Base-by-base conservation (phyloP, 768 basidiomycete species). In the Kwoniella heveanensis region DNA sequence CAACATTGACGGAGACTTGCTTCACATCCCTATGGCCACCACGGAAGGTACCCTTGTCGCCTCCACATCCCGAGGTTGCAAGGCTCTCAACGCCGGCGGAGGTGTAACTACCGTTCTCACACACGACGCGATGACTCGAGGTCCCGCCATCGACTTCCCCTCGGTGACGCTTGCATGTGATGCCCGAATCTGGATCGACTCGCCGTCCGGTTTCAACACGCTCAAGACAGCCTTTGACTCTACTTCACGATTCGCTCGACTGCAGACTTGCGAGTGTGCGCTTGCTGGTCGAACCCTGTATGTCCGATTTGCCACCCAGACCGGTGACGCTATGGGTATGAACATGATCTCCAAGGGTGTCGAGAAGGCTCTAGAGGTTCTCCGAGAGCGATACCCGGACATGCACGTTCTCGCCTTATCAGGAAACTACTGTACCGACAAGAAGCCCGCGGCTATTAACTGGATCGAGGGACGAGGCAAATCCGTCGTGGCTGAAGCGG, bases 261-360 rank as follows among this genome's bases (percentile, higher is more conserved):
- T 99, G 54, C 87, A 89, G 81, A 85, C 84, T 59, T 83, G 98
- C 71, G 95, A 95, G 84, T 88, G 88, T 51, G 90, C 89, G 4
- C 82, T 98, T 79, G 96, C 96, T 6, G 96, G 96, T 5, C 86
- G 96, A 46, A 95, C 92, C 39, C 82, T 99, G 39, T 99, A 88
- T 77, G 88, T 97, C 24, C 86, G 96, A 51, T 97, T 99, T 76
- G 90, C 90, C 62, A 96, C 93, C 15, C 88, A 86, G 58, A 98
- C 96, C 0, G 96, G 94, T 29, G 95, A 98, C 74, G 95, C 96
- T 46, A 99, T 98, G 95, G 96, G 96, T 19, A 99, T 99, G 96
- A 99, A 99, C 84, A 99, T 98, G 96, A 96, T 98, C 76, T 91
- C 90, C 9, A 99, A 99, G 82, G 96, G 94, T 2, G 93, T 92